These are phyloP conservation scores for Populus ilicifolia DNA, from an alignment of 345 rosid genomes.

Conservation along the genomic window DNA sequence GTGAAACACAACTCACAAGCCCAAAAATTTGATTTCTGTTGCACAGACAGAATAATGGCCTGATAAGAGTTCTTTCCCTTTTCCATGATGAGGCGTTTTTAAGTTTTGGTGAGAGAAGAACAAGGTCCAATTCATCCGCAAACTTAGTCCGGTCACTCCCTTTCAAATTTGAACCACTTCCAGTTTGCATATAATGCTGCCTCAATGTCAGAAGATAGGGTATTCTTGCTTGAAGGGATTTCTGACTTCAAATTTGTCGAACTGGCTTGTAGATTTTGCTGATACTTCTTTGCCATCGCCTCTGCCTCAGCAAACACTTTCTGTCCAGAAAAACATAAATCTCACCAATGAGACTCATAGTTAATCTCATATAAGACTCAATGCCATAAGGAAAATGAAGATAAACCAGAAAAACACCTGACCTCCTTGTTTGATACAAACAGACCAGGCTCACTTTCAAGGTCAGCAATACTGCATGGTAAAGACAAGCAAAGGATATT, in stretches of 20 bases:
- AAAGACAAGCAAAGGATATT: constrained; percentile 1
- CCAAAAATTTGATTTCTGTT: background rate
- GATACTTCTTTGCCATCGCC: constrained; percentile 77
- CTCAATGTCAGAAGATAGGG: constrained; percentile 45
- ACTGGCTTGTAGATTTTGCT: constrained; percentile 47
- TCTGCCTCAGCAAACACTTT: constrained; percentile 76
- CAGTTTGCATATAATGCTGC: constrained; percentile 66
- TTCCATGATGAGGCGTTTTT: background rate
- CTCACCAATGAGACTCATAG: background rate
- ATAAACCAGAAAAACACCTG: background rate
- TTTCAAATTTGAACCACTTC: constrained; percentile 88
- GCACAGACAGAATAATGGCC: background rate
- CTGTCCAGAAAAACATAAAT: constrained; percentile 30
- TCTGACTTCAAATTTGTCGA: constrained; percentile 21
- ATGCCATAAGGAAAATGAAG: background rate
- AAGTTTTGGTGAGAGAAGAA: background rate
- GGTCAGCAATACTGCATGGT: constrained; percentile 68
- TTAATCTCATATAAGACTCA: background rate
- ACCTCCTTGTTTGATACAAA: constrained; percentile 80
- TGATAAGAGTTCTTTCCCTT: background rate
- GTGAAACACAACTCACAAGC: background rate
- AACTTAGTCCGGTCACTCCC: constrained; percentile 21
- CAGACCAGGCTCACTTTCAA: constrained; percentile 86
- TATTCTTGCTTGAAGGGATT: constrained; percentile 26
- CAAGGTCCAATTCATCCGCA: background rate